These are phyloP conservation scores for Halenospora varia DNA, from an alignment of 495 filamentous ascomycete genomes.

Conservation along the genomic window DNA sequence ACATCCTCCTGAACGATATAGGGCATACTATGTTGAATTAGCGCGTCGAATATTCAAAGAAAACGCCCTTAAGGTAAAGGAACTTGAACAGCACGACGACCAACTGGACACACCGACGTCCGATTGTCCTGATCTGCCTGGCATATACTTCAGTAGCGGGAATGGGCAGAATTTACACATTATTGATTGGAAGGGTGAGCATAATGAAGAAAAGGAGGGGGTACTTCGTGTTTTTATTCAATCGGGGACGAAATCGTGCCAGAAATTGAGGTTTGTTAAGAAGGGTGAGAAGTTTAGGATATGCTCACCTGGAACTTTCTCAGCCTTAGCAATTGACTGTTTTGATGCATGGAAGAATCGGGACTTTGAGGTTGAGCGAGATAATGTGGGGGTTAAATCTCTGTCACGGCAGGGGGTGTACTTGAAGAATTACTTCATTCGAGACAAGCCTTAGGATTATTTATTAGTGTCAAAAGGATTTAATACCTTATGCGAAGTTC, in stretches of 20 bases:
- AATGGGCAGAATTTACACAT: slow-evolving; percentile 7
- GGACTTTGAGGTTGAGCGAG: slow-evolving; percentile 8
- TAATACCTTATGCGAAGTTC: not conserved
- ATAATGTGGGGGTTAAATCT: slow-evolving; percentile 2
- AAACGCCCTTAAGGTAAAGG: not conserved
- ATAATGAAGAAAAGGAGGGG: not conserved
- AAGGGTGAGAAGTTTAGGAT: slow-evolving; percentile 6
- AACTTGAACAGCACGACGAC: slow-evolving; percentile 5
- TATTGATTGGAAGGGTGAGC: slow-evolving; percentile 1
- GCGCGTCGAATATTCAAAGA: slow-evolving; percentile 5
- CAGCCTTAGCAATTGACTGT: slow-evolving; percentile 5
- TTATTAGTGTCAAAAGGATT: not conserved
- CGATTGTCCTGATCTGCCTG: slow-evolving; percentile 3
- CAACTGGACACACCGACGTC: slow-evolving; percentile 6
- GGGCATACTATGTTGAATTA: slow-evolving; percentile 3
- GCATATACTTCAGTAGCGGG: not conserved
- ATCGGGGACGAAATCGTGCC: not conserved
- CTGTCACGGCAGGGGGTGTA: slow-evolving; percentile 1
- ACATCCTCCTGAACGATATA: not conserved
- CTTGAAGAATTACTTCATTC: slow-evolving; percentile 1
- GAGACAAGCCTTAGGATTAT: not conserved
- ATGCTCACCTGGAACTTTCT: slow-evolving; percentile 1
- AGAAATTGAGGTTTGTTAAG: slow-evolving; percentile 9
- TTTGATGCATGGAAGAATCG: slow-evolving; percentile 12
- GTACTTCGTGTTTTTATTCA: slow-evolving; percentile 3